Conservation (phyloP, 768 basidiomycete species). For the Hericium rajendrae region DNA sequence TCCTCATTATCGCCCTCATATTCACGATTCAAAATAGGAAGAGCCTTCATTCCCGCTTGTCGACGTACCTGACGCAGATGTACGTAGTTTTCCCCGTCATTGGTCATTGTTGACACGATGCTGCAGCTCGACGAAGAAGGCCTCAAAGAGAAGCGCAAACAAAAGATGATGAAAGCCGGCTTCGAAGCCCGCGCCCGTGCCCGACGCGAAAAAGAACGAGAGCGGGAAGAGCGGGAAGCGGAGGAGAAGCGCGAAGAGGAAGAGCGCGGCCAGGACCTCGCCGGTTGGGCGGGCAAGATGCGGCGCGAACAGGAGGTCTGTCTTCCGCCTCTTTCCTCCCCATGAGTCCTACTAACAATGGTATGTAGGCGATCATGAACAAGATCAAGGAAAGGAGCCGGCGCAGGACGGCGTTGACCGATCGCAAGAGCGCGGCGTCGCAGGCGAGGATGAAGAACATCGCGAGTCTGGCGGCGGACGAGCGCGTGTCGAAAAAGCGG, state of each 20-base stretch:
- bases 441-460: slow-evolving; percentile 97
- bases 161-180: slow-evolving; percentile 86
- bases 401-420: slow-evolving; percentile 70
- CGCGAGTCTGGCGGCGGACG: slow-evolving; percentile 83
- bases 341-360: neutral
- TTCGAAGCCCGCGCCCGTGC: slow-evolving; percentile 83
- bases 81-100: slow-evolving; percentile 22
- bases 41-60: slow-evolving; percentile 82
- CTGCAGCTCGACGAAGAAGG: slow-evolving; percentile 77
- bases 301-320: slow-evolving; percentile 75
- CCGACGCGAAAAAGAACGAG: slow-evolving; percentile 80
- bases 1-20: neutral
- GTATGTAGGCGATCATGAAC: slow-evolving; percentile 56
- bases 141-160: slow-evolving; percentile 90
- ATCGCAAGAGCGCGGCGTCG: slow-evolving; percentile 87
- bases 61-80: slow-evolving; percentile 88
- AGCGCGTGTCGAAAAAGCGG: slow-evolving; percentile 73
- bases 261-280: slow-evolving; percentile 61
- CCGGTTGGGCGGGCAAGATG: slow-evolving; percentile 65
- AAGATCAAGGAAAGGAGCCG: slow-evolving; percentile 81
- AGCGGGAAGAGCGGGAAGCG: slow-evolving; percentile 56
- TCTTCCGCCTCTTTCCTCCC: neutral
- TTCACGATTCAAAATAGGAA: slow-evolving; percentile 33
- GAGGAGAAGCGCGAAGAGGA: slow-evolving; percentile 62
- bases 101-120: neutral